Evolutionary conservation across 306 rosid species (phyloP).

Genomic region (Oemleria cerasiformis): DNA sequence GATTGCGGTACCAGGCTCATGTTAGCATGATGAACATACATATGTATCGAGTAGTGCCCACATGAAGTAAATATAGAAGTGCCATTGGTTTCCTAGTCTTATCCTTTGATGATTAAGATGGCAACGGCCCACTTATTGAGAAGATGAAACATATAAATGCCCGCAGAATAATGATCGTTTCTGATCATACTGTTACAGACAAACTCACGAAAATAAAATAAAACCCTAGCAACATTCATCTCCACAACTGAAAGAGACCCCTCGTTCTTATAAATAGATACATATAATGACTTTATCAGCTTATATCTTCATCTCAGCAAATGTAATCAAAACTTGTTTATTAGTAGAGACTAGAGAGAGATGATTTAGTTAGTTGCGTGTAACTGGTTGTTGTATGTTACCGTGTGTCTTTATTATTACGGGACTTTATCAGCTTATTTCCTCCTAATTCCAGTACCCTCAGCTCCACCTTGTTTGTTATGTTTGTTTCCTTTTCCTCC

Average conservation of each 20-base stretch:
- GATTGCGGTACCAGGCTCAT: neutral
- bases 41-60: neutral
- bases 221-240: neutral
- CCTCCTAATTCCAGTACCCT: no score
- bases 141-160: neutral
- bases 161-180: neutral
- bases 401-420: no score
- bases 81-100: neutral
- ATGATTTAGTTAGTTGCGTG: no score
- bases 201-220: neutral
- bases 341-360: no score
- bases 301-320: no score
- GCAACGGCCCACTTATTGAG: neutral
- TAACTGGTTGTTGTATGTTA: no score
- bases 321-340: no score
- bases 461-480: conserved; percentile 20
- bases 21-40: neutral
- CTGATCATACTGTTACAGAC: neutral
- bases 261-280: neutral
- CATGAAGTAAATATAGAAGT: neutral
- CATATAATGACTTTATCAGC: no score
- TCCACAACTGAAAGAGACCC: neutral
- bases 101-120: neutral
- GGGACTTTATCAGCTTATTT: no score
- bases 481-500: conserved; percentile 24